phyloP scores from a whole-genome alignment of 768 basidiomycete genomes.

The Rhizopogon roseolus region DNA sequence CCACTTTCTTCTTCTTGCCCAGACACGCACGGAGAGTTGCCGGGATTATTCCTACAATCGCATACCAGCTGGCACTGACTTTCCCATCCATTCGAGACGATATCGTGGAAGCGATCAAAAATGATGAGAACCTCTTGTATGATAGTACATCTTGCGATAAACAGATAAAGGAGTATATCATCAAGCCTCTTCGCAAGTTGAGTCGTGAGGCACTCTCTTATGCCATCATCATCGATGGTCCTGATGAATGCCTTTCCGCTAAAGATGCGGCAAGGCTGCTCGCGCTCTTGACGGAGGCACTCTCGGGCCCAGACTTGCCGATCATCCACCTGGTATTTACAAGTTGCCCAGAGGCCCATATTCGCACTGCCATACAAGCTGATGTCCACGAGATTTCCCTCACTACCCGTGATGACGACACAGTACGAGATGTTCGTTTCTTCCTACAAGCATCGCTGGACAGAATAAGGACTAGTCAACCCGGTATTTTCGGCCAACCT shows the following conservation, averaged over 20 bases:
- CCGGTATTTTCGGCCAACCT: not conserved
- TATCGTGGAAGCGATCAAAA: conserved; percentile 9
- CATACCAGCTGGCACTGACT: conserved; percentile 10
- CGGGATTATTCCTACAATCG: conserved; percentile 10
- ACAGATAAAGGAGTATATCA: conserved; percentile 9
- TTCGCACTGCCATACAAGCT: conserved; percentile 3
- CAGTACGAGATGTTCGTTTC: conserved; percentile 8
- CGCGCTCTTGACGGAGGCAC: not conserved
- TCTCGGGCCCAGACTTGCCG: conserved; percentile 1
- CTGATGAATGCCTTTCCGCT: conserved; percentile 7
- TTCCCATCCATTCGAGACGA: conserved; percentile 6
- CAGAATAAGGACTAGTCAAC: conserved; percentile 2
- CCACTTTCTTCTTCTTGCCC: conserved; percentile 14
- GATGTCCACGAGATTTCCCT: not conserved
- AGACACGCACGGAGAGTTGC: not conserved
- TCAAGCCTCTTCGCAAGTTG: conserved; percentile 5
- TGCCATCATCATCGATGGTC: conserved; percentile 1
- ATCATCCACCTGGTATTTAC: not conserved
- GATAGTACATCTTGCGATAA: not conserved
- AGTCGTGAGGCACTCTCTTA: not conserved
- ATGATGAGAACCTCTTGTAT: conserved; percentile 1
- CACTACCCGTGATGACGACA: conserved; percentile 3
- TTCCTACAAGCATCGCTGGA: conserved; percentile 10
- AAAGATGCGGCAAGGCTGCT: conserved; percentile 8
- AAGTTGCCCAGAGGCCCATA: not conserved